A percentile compares a stretch with the other conserved stretches of the same genome.
These are phyloP conservation scores for Zopfia rhizophila DNA, from an alignment of 2,329 filamentous ascomycete genomes.

Conservation along the genomic window DNA sequence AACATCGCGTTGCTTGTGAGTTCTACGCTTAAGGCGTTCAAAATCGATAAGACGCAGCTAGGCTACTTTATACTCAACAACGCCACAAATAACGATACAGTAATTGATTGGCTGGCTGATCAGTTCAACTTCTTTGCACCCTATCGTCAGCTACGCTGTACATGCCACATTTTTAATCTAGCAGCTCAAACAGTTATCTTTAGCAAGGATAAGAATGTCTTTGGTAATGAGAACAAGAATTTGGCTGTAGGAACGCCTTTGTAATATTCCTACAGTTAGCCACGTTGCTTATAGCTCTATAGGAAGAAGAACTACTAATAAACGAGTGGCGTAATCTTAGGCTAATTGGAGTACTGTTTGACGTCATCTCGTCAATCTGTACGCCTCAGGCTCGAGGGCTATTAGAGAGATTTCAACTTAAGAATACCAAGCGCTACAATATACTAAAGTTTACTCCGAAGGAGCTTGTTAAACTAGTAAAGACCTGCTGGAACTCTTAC, in stretches of 20 bases:
- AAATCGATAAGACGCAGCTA: conserved; percentile 2
- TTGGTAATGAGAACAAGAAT: no score
- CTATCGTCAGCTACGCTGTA: conserved; percentile 4
- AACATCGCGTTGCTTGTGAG: conserved; percentile 8
- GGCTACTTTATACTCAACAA: conserved; percentile 16
- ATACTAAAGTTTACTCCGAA: background rate
- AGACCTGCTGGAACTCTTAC: conserved; percentile 10
- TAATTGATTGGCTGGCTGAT: no score
- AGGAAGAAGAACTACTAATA: background rate
- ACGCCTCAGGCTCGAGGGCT: conserved; percentile 5
- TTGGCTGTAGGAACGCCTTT: no score
- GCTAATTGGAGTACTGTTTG: conserved; percentile 9
- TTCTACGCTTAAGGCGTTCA: conserved; percentile 1
- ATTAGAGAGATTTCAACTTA: conserved; percentile 1
- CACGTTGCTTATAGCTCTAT: conserved; percentile 1
- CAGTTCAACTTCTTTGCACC: conserved; percentile 1
- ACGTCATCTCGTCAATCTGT: conserved; percentile 9
- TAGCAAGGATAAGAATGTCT: conserved; percentile 12
- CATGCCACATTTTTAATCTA: no score
- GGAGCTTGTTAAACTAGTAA: conserved; percentile 7
- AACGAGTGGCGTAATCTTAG: conserved; percentile 1
- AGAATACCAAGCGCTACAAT: background rate
- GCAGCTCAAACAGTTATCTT: conserved; percentile 9
- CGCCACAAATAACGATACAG: conserved; percentile 10
- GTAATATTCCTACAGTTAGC: conserved; percentile 3